Evolutionary conservation across 148 eudicot species (phyloP).

Genomic region (Rhododendron griersonianum): DNA sequence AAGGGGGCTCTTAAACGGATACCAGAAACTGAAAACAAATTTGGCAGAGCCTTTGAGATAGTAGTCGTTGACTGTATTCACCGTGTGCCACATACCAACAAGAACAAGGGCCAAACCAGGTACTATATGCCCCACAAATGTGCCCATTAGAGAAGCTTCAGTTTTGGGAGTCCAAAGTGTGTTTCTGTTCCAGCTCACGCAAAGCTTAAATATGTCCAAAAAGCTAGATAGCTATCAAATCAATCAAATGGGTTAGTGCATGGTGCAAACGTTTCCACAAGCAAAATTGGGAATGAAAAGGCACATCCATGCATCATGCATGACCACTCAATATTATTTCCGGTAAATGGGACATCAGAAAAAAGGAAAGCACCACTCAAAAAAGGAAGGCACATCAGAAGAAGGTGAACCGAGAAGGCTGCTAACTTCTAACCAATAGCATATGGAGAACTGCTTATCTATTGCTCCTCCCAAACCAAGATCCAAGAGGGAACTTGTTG

Average conservation of each 20-base stretch:
- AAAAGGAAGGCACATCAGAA: too few species aligned
- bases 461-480: background rate
- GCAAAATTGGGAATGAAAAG: constrained; percentile 6
- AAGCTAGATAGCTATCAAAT: constrained; percentile 17
- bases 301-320: background rate
- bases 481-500: background rate
- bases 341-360: background rate
- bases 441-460: background rate
- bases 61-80: constrained; percentile 48
- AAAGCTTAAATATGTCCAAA: constrained; percentile 26
- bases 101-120: constrained; percentile 69
- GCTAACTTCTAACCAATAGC: background rate
- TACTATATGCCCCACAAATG: constrained; percentile 67
- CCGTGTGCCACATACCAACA: constrained; percentile 70
- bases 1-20: constrained; percentile 38
- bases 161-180: background rate
- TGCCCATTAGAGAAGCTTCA: constrained; percentile 50
- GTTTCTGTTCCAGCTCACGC: background rate
- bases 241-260: constrained; percentile 37
- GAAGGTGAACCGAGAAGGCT: background rate
- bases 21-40: constrained; percentile 52
- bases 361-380: background rate
- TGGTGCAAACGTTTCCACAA: constrained; percentile 49
- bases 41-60: constrained; percentile 38
- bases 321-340: background rate